phyloP scores from a whole-genome alignment of 2,329 filamentous ascomycete species.

The Dichotomopilus funicola region DNA sequence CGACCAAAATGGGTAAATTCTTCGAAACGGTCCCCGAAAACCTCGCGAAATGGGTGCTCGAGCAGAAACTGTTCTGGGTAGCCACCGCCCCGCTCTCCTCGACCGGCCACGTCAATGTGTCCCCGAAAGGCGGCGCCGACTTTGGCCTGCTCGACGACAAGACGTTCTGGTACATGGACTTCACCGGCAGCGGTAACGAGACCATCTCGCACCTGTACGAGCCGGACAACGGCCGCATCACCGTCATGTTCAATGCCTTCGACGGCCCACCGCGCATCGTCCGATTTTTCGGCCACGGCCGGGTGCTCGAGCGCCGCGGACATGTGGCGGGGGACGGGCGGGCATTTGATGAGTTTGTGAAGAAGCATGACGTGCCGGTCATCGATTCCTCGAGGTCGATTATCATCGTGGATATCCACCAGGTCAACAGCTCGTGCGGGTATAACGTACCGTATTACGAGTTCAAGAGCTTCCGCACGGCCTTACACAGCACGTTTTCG shows the following conservation, averaged over 20 bases:
- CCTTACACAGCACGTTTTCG: conserved; percentile 30
- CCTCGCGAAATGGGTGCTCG: conserved; percentile 56
- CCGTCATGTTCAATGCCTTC: conserved; percentile 59
- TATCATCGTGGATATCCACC: conserved; percentile 34
- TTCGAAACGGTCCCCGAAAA: conserved; percentile 28
- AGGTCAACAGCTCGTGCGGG: conserved; percentile 35
- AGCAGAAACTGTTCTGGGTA: conserved; percentile 69
- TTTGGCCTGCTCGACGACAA: conserved; percentile 30
- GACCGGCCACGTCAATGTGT: conserved; percentile 63
- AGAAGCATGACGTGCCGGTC: conserved; percentile 26
- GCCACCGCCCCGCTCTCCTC: conserved; percentile 63
- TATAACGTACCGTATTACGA: conserved; percentile 35
- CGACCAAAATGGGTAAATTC: conserved; percentile 23
- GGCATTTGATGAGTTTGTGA: conserved; percentile 30
- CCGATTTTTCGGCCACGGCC: conserved; percentile 32
- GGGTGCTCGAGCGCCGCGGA: conserved; percentile 29
- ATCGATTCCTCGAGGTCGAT: conserved; percentile 31
- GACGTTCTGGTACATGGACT: conserved; percentile 57
- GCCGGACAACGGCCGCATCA: conserved; percentile 58
- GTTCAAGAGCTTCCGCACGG: conserved; percentile 32
- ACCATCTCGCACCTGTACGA: conserved; percentile 71
- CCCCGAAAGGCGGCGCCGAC: conserved; percentile 59
- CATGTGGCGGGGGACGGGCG: conserved; percentile 17
- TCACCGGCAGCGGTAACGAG: conserved; percentile 68
- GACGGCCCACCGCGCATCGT: conserved; percentile 35